Evolutionary conservation across 805 yeast species (phyloP), one percentile per base, ranked within the genome.

Genomic region (Candida sanyiensis): DNA sequence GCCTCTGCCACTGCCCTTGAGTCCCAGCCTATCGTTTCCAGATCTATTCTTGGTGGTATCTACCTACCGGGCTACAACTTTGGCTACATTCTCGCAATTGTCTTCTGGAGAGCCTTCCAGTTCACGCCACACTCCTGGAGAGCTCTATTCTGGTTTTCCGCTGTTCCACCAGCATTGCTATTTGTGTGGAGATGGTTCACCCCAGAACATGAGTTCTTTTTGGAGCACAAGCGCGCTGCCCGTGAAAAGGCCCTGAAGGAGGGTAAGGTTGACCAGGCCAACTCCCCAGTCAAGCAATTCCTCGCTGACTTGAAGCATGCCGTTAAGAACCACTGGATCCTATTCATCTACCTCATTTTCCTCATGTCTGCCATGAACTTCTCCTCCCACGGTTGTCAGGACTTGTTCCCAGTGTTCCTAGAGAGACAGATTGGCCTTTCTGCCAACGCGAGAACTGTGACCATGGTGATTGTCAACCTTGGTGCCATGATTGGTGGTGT

Each of bases 321-420:
- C 1, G 33, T 73, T 38, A 66, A 58, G 48, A 56, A 60, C 19
- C 75, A 82, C 55, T 82, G 87, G 88, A 66, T 80, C 37, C 61
- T 75, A 44, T 63, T 76, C 44, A 51, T 72, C 32, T 82, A 78
- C 57, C 59, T 74, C 46, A 72, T 83, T 28, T 52, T 81, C 10
- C 61, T 79, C 55, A 72, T 80, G 80, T 70, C 83, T 15, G 83
- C 81, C 15, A 75, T 79, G 67, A 81, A 80, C 59, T 82, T 80
- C 62, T 70, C 73, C 63, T 72, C 84, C 7, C 90, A 82, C 49
- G 86, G 85, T 1, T 75, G 86, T 6, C 88, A 82, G 60, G 90
- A 82, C 57, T 62, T 82, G 53, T 78, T 71, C 58, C 85, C 87
- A 27, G 77, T 85, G 1, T 64, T 77, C 62, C 62, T 82, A 35